Evolutionary conservation across 192 early-diverging fungal species (phyloP), one percentile per base, ranked within the genome.

Genomic region (Entomortierella beljakovae): DNA sequence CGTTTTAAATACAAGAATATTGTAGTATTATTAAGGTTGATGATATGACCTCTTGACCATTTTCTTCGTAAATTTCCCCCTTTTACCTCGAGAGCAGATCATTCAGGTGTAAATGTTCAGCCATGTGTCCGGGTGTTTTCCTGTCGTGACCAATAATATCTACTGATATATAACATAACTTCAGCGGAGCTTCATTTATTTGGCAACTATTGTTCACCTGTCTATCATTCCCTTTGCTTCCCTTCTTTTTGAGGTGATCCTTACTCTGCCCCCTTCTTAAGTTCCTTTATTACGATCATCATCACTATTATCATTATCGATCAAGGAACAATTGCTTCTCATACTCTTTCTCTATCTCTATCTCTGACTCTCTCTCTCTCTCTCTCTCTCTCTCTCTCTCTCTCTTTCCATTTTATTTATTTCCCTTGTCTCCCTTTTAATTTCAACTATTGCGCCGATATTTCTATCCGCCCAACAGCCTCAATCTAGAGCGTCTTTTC

Each of bases 151-250:
- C n/a, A n/a, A n/a, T n/a, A n/a, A n/a, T n/a, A n/a, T n/a, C n/a
- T n/a, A n/a, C n/a, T n/a, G n/a, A n/a, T n/a, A n/a, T n/a, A n/a
- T n/a, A n/a, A n/a, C n/a, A n/a, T n/a, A n/a, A n/a, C n/a, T n/a
- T n/a, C n/a, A n/a, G n/a, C n/a, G n/a, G n/a, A n/a, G n/a, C n/a
- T n/a, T n/a, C 18, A 18, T 43, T 43, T 43, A 43, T 43, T 9
- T 52, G 20, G 25, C n/a, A 52, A 16, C 6, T 22, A n/a, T n/a
- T 52, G 50, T 52, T n/a, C 50, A 52, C 50, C 50, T 52, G 50
- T 6, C n/a, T 23, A 52, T 52, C 42, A 43, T 43, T 43, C 42
- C 8, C 42, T 43, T 18, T 43, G 42, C 50, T n/a, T 23, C 50
- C n/a, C 50, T 22, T n/a, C 25, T 52, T 52, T 52, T 52, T 52